A percentile compares a stretch with the other conserved stretches of the same genome.
These are phyloP conservation scores for Brassica carinata DNA, from an alignment of 345 rosid species.

Conservation along the genomic window DNA sequence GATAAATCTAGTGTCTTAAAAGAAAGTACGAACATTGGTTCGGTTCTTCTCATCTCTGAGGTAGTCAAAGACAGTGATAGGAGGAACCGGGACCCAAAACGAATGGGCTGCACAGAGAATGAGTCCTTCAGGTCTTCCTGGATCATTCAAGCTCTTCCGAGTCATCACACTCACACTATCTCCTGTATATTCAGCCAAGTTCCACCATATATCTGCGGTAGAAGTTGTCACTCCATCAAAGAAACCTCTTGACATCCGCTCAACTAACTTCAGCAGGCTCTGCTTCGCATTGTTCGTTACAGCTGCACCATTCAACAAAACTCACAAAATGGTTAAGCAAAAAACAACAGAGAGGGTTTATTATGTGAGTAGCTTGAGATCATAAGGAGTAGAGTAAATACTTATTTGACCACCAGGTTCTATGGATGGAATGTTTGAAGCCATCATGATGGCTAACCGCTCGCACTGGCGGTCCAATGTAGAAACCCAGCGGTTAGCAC, in stretches of 20 bases:
- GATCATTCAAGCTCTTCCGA: conserved; percentile 69
- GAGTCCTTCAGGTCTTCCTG: conserved; percentile 84
- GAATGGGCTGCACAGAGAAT: conserved; percentile 90
- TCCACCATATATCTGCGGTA: conserved; percentile 71
- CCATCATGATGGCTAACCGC: conserved; percentile 71
- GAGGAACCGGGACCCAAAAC: conserved; percentile 87
- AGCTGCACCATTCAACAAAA: conserved; percentile 42
- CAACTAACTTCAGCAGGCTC: conserved; percentile 76
- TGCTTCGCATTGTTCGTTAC: conserved; percentile 67
- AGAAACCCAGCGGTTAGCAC: conserved; percentile 89
- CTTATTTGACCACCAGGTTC: conserved; percentile 57
- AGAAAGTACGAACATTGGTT: conserved; percentile 50
- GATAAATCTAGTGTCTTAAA: background rate
- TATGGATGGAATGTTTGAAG: conserved; percentile 51
- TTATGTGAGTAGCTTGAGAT: background rate
- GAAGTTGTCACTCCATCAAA: conserved; percentile 75
- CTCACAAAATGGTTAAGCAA: background rate
- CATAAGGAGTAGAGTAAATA: conserved; percentile 24
- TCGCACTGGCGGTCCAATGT: conserved; percentile 82
- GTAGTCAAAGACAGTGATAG: conserved; percentile 67
- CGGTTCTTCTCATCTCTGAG: conserved; percentile 80
- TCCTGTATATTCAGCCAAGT: conserved; percentile 61
- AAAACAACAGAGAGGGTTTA: background rate
- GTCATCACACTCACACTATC: conserved; percentile 86
- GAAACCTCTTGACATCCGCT: conserved; percentile 78